Conservation (phyloP, 2,329 filamentous ascomycete species). For the Verticillium longisporum region DNA sequence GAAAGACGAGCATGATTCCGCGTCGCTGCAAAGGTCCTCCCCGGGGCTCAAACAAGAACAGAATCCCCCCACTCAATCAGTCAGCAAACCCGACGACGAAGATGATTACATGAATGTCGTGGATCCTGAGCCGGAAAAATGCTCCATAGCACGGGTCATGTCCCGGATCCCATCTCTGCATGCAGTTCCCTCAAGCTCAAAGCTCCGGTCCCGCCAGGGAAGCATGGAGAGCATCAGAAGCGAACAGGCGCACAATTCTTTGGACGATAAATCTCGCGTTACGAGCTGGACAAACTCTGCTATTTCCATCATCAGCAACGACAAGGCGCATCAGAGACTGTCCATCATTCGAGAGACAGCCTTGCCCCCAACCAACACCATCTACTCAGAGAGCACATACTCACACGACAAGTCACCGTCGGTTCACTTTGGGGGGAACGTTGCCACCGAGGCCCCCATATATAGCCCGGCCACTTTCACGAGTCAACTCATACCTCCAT, state of each 20-base stretch:
- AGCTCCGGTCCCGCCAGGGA: constrained; percentile 44
- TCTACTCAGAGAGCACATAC: constrained; percentile 43
- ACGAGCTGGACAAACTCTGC: constrained; percentile 68
- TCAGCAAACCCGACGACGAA: constrained; percentile 5
- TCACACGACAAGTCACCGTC: constrained; percentile 22
- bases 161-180: constrained; percentile 45
- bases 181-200: constrained; percentile 34
- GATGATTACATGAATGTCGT: constrained; percentile 25
- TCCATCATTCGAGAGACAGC: constrained; percentile 57
- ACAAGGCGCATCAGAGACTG: constrained; percentile 41
- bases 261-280: constrained; percentile 55
- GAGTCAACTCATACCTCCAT: constrained; percentile 2
- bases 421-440: background rate
- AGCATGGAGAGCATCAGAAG: constrained; percentile 44
- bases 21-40: background rate
- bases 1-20: constrained; percentile 19
- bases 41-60: background rate
- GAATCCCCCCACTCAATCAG: background rate
- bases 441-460: background rate
- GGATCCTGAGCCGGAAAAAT: constrained; percentile 28
- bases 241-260: constrained; percentile 26
- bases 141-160: constrained; percentile 39
- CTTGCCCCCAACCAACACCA: background rate
- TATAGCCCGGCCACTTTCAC: background rate
- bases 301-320: constrained; percentile 43